Evolutionary conservation across 495 filamentous ascomycete genomes (phyloP).

Genomic region (Acidiella bohemica): DNA sequence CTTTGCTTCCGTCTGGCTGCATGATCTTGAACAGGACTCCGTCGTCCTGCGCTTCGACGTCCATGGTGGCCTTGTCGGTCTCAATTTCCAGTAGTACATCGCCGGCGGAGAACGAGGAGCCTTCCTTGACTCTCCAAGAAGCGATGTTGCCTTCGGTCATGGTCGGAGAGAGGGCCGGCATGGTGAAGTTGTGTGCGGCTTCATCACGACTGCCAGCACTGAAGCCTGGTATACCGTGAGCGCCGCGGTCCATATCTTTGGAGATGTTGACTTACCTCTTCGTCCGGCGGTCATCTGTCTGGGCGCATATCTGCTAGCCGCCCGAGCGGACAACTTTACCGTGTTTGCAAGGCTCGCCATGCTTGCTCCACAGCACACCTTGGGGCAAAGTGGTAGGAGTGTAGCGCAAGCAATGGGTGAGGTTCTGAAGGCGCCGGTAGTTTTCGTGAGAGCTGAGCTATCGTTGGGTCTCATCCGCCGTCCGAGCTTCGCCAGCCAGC

Average conservation of each 20-base stretch:
- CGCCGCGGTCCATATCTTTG: background rate
- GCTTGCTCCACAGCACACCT: no score
- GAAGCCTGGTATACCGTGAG: slow-evolving; percentile 38
- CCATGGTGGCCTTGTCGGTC: slow-evolving; percentile 81
- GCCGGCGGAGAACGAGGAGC: slow-evolving; percentile 56
- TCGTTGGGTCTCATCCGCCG: background rate
- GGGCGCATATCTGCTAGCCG: slow-evolving; percentile 21
- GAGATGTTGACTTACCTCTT: slow-evolving; percentile 20
- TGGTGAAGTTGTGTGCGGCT: slow-evolving; percentile 65
- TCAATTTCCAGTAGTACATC: slow-evolving; percentile 78
- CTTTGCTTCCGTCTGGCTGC: slow-evolving; percentile 55
- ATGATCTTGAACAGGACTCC: slow-evolving; percentile 67
- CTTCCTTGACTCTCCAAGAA: slow-evolving; percentile 62
- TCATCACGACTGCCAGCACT: slow-evolving; percentile 41
- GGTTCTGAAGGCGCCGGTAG: background rate
- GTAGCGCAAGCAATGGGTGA: background rate
- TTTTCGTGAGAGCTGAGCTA: background rate
- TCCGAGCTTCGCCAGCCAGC: background rate
- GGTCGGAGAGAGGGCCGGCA: slow-evolving; percentile 76
- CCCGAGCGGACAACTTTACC: slow-evolving; percentile 7
- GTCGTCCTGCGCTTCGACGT: slow-evolving; percentile 79
- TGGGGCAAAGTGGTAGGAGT: no score
- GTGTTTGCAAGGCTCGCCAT: slow-evolving; percentile 11
- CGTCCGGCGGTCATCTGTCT: slow-evolving; percentile 20
- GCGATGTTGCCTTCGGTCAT: slow-evolving; percentile 80